Evolutionary conservation across 352 stramenopile genomes (phyloP), one percentile per base, ranked within the genome.

Genomic region (Phytopythium helicoides): DNA sequence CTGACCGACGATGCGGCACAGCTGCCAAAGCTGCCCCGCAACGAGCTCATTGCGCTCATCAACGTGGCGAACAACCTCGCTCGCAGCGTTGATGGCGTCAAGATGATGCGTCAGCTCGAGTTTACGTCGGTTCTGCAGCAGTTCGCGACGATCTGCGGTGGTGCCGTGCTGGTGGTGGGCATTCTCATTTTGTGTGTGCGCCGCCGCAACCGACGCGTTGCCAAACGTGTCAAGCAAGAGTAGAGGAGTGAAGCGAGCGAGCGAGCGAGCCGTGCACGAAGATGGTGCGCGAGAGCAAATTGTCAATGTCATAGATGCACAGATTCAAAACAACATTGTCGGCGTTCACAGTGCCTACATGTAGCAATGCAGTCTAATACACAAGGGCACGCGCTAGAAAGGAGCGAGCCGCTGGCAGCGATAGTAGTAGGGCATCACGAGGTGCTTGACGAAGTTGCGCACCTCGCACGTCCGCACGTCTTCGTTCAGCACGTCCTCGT

Each of bases 11-110:
- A 95, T 53, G 80, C 89, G 19, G 64, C 93, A 35, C 65, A 68
- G 12, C 66, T 95, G 45, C 76, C 80, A 16, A 64, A 66, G 40
- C 74, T 98, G 26, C 81, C 89, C 54, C 82, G 94, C 50, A 99
- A 99, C 68, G 97, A 99, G 78, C 83, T 99, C 62, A 98, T 99
- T 36, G 96, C 96, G 40, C 94, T 99, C 44, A 90, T 99, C 57
- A 99, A 99, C 69, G 97, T 97, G 25, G 83, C 88, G 36, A 92
- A 94, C 55, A 93, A 91, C 38, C 67, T 95, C 31, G 75, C 83
- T 11, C 68, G 81, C 37, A 92, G 79, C 54, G 79, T 93, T 40
- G 79, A 92, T 50, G 85, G 78, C 23, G 81, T 92, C 47, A 81
- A 76, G 52, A 81, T 86, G 70, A 84, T 93, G 55, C 77, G 83